Evolutionary conservation across 2,329 filamentous ascomycete genomes (phyloP).

Genomic region (Diaporthe vexans): DNA sequence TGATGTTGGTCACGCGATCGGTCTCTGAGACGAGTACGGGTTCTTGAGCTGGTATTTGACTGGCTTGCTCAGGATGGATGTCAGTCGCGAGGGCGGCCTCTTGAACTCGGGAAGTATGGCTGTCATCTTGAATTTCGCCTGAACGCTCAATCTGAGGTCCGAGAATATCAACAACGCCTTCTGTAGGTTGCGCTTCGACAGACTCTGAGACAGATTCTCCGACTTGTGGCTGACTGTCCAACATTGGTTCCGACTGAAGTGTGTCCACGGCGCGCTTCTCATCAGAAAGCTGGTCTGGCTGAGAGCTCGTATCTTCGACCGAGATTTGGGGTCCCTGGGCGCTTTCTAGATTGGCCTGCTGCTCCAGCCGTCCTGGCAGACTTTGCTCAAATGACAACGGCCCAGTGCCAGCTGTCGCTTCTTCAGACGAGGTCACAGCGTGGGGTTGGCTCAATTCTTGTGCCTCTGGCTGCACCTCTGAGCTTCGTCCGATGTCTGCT

Average conservation of each 20-base stretch:
- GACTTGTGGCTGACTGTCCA: neutral
- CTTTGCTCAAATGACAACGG: neutral
- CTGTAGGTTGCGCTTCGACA: neutral
- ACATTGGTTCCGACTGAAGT: neutral
- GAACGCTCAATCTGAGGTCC: neutral
- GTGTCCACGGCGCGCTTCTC: neutral
- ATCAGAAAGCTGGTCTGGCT: neutral
- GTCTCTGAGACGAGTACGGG: neutral
- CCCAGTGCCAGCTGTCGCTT: neutral
- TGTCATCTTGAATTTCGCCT: neutral
- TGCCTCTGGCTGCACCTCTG: neutral
- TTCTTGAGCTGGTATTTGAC: conserved; percentile 2
- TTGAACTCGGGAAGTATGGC: neutral
- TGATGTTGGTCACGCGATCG: neutral
- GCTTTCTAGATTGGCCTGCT: neutral
- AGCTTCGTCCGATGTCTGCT: neutral
- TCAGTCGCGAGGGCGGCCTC: neutral
- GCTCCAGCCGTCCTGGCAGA: neutral
- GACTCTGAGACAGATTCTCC: neutral
- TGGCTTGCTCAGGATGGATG: neutral
- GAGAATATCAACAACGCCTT: neutral
- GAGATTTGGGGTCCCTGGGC: neutral
- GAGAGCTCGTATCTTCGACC: neutral
- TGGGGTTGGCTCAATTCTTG: neutral
- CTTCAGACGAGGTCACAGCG: neutral